Evolutionary conservation across 148 eudicot species (phyloP).

Genomic region (Beta vulgaris): DNA sequence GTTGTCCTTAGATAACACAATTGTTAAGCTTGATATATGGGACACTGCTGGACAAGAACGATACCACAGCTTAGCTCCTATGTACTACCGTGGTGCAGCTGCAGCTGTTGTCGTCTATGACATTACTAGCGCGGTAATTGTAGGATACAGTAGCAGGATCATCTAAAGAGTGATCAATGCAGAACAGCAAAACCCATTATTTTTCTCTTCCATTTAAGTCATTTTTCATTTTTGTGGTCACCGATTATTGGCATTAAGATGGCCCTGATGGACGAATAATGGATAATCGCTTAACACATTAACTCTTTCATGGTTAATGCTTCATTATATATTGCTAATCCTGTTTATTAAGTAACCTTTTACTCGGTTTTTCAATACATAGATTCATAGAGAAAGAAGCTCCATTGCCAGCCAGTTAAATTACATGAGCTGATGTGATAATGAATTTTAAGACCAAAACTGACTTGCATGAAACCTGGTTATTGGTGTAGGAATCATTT

Average conservation of each 20-base stretch:
- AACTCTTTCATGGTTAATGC: no score
- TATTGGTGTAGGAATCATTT: constrained; percentile 55
- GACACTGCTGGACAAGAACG: constrained; percentile 86
- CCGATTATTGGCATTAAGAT: no score
- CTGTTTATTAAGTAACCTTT: no score
- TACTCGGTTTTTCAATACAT: no score
- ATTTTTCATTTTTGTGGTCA: no score
- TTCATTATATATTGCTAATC: no score
- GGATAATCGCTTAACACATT: no score
- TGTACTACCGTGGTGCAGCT: constrained; percentile 83
- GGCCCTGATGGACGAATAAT: no score
- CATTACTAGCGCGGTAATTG: constrained; percentile 49
- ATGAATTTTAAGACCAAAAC: neutral
- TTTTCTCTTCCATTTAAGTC: no score
- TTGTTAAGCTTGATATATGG: constrained; percentile 73
- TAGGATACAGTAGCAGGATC: no score
- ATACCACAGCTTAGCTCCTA: constrained; percentile 82
- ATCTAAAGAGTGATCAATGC: no score
- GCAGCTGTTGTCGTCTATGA: constrained; percentile 75
- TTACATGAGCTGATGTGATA: neutral
- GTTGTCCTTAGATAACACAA: constrained; percentile 51
- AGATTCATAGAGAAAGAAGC: neutral
- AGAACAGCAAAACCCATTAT: no score
- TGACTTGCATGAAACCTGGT: constrained; percentile 8
- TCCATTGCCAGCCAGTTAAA: neutral